Base-by-base conservation (phyloP, 2,329 filamentous ascomycete genomes). In the Colletotrichum liaoningense region DNA sequence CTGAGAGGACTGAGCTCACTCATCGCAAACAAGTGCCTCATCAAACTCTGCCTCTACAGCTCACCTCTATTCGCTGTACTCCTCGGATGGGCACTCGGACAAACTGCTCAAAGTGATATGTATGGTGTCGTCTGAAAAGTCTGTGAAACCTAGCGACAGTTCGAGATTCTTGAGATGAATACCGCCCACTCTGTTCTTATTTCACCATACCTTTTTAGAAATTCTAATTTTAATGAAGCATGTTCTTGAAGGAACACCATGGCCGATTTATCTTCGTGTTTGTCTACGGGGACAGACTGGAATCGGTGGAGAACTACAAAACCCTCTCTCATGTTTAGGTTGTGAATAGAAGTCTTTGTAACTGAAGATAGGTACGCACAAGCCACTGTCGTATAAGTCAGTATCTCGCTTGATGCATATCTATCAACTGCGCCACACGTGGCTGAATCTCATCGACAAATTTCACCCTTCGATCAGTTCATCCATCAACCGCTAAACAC, bases 391-490 rank as follows among this genome's bases (percentile, higher is more conserved):
- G 35, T 66, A 46, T 66, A 62, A 56, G 62, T 66, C 67, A 24
- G n/a, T 67, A 49, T 49, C 64, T 63, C 56, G 63, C 33, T 72
- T 67, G 46, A 42, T 60, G 58, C 58, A 72, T 71, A 54, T n/a
- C 33, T 71, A 22, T 9, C 33, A 22, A 4, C 14, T 62, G 56
- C 66, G 73, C 64, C 69, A 74, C 71, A 67, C 16, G 74, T 75
- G 74, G 74, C 74, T 74, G 58, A 46, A 73, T 42, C 62, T 74
- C 60, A 70, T 70, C 57, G 63, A 52, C 66, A 75, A 74, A 74
- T 73, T 75, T 75, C 72, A 63, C 42, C 28, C 24, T 19, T 12
- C 24, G 12, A 56, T 66, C 65, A 54, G 65, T 49, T 66, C 72
- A 72, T 63, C 52, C 68, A 62, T 56, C 35, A 33, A 62, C 14